Evolutionary conservation across 2,329 filamentous ascomycete species (phyloP), one percentile per base, ranked within the genome.

Genomic region (Didymella segeticola): DNA sequence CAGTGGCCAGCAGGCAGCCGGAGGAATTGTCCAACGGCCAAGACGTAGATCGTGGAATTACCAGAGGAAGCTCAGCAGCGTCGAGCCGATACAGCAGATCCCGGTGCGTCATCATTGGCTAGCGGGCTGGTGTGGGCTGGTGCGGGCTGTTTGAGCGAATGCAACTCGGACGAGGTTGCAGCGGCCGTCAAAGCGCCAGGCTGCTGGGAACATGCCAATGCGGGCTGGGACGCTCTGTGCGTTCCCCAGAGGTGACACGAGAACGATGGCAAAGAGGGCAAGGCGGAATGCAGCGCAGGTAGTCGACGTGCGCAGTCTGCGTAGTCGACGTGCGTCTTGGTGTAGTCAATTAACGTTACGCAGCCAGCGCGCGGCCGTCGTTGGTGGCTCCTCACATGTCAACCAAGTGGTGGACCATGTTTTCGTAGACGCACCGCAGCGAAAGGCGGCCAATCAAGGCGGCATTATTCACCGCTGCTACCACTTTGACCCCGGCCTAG

Each of bases 121-220:
- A 41, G 55, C 31, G 27, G 46, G n/a, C n/a, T n/a, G n/a, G n/a
- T n/a, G n/a, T n/a, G n/a, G n/a, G n/a, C n/a, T n/a, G n/a, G n/a
- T n/a, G n/a, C n/a, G n/a, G n/a, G 51, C 42, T 38, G 26, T 33
- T 29, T 38, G 26, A 15, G 17, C 29, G 34, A 34, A 42, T 54
- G 58, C 55, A 56, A 51, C 31, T 60, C 37, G 33, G 43, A 49
- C 58, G 58, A 61, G 56, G 49, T 47, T 30, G 50, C 47, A 47
- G 41, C 43, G n/a, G 41, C 42, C 34, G 19, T 51, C 26, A 42
- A 26, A 37, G 60, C 46, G 29, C 46, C 37, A 34, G 36, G 53
- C 47, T 47, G 37, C 43, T 46, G 47, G 53, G 31, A 56, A 20
- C 41, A 19, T 19, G 51, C n/a, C n/a, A n/a, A n/a, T n/a, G n/a